Evolutionary conservation across 768 basidiomycete genomes (phyloP).

Genomic region (Mycena capillaripes): DNA sequence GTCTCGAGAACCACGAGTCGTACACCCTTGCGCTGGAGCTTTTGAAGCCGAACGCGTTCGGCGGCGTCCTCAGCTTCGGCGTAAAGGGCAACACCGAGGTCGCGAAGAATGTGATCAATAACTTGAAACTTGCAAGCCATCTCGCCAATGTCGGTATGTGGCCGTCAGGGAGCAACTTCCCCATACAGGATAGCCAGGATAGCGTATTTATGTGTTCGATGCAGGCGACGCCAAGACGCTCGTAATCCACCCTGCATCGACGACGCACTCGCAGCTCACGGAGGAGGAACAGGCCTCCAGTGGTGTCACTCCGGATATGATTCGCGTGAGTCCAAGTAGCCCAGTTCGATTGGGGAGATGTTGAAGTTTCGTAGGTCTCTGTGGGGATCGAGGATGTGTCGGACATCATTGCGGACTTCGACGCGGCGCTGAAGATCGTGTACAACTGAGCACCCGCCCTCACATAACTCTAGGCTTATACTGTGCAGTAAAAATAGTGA

Average conservation of each 20-base stretch:
- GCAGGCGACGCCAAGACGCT: constrained; percentile 83
- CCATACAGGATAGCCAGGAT: no score
- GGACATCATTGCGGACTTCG: constrained; percentile 59
- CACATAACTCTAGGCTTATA: no score
- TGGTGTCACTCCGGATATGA: constrained; percentile 84
- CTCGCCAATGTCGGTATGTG: constrained; percentile 78
- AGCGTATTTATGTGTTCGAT: not conserved
- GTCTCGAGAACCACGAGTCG: constrained; percentile 72
- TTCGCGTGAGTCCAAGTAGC: constrained; percentile 65
- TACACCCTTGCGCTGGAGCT: constrained; percentile 70
- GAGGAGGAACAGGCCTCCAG: constrained; percentile 70
- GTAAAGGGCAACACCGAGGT: constrained; percentile 67
- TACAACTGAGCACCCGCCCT: no score
- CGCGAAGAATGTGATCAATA: constrained; percentile 77
- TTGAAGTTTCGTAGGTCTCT: constrained; percentile 43
- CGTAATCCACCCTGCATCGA: constrained; percentile 83
- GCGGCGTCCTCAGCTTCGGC: constrained; percentile 86
- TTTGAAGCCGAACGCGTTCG: constrained; percentile 68
- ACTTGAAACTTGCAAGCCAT: constrained; percentile 77
- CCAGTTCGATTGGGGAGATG: not conserved
- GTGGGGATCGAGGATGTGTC: constrained; percentile 54
- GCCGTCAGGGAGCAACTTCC: not conserved
- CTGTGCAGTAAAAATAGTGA: not conserved
- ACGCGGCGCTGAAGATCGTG: constrained; percentile 45
- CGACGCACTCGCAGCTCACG: constrained; percentile 81